A percentile compares a stretch with the other conserved stretches of the same genome.
Conservation (phyloP, 2,329 filamentous ascomycete genomes). For the Thermochaetoides dissita region DNA sequence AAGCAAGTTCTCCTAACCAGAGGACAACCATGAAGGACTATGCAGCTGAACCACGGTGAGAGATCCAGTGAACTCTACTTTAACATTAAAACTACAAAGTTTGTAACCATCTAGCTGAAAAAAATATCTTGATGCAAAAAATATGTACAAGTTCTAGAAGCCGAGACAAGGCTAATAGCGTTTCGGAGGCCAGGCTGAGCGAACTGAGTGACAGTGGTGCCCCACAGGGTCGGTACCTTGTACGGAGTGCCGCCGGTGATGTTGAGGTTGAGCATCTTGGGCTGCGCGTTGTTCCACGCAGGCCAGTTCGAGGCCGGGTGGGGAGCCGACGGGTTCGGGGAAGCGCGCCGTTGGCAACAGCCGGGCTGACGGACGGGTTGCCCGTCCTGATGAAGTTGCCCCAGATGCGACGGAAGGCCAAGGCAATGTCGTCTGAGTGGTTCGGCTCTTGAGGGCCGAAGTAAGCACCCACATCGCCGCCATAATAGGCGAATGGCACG, state of each 20-base stretch:
- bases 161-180: slow-evolving; percentile 9
- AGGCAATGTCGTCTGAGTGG: slow-evolving; percentile 9
- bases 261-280: slow-evolving; percentile 14
- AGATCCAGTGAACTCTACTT: no score
- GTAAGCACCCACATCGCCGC: slow-evolving; percentile 24
- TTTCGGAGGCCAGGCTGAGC: slow-evolving; percentile 9
- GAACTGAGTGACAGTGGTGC: slow-evolving; percentile 9
- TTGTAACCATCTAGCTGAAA: no score
- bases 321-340: slow-evolving; percentile 1
- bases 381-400: slow-evolving; percentile 13
- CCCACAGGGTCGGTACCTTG: slow-evolving; percentile 1
- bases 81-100: no score
- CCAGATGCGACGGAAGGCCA: slow-evolving; percentile 13
- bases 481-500: slow-evolving; percentile 27
- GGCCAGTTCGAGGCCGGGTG: slow-evolving; percentile 13
- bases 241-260: slow-evolving; percentile 13
- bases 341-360: slow-evolving; percentile 11
- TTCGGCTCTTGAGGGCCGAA: slow-evolving; percentile 19
- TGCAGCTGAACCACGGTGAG: no score
- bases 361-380: slow-evolving; percentile 12
- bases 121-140: no score
- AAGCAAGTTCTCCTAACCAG: no score
- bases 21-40: no score
- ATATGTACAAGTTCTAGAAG: not conserved
- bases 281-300: slow-evolving; percentile 4